Base-by-base conservation (phyloP, 2,329 filamentous ascomycete species). In the Penicillium sp. region DNA sequence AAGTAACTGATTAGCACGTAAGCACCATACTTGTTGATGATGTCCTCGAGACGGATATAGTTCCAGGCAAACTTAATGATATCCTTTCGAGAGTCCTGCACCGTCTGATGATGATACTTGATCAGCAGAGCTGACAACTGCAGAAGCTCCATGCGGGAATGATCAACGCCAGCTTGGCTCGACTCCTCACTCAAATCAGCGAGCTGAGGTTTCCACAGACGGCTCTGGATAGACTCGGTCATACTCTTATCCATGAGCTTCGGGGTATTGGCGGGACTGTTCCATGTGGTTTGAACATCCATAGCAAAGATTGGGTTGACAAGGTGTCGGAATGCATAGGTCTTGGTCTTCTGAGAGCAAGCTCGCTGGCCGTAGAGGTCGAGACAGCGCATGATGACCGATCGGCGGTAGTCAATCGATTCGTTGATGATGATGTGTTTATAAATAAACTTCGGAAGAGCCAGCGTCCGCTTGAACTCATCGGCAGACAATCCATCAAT, bases 31-130 rank as follows among this genome's bases (percentile, higher is more conserved):
- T 99, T 99, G 82, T 98, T 99, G 81, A 99, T 97, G 59, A 97
- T 91, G 76, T 99, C 95, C 72, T 99, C 96, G n/a, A 99, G 85
- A 26, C 92, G 88, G 70, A 99, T 99, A 73, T 97, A 98, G 19
- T 93, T 97, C 95, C 95, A 99, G 3, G 93, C 93, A 77, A 98
- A 99, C 78, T 97, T 98, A 73, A 99, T 99, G 64, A 99, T 94
- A 66, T 99, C 95, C 77, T 99, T 99, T 40, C 96, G 88, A 2
- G 92, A 89, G 71, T 98, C 95, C 68, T 96, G 91, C 1, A 99
- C 85, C 57, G 93, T 90, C 35, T 87, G 86, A 71, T 94, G 88
- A 71, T 99, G 92, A 71, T 98, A 96, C 74, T 99, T 99, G 77
- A 99, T 89, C 42, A 99, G 83, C 81, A 99, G 88, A 0, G 95